Base-by-base conservation (phyloP, 1,284 basidiomycete genomes). In the Pseudozyma tsukubaensis region DNA sequence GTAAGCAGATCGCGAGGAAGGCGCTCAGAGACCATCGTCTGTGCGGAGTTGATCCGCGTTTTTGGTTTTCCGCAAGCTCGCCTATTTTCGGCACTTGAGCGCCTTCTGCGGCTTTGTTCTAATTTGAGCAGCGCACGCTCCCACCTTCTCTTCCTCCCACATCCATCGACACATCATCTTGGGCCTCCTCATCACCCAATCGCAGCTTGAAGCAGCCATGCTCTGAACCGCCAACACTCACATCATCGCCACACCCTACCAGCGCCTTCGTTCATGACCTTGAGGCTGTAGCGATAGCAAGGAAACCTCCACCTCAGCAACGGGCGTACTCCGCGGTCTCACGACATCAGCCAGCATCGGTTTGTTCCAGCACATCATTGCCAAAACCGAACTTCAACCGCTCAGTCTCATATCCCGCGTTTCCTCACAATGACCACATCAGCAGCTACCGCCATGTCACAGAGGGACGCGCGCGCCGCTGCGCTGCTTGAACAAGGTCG, bases 401-500 rank as follows among this genome's bases (percentile, higher is more conserved):
- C 24, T 19, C 37, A 19, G 8, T 11, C 45, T 48, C 21, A 24
- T 4, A 29, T 29, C 21, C 29, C 29, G 45, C 9, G 6, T 35
- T 21, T 39, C 5, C 13, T 24, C 21, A 14, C 50, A 16, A 64
- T 60, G 57, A 65, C 63, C 8, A 50, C 62, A 16, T 61, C 61
- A 9, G 36, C 62, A 21, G 45, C 61, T 39, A 48, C 52, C 24
- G 59, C 62, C 48, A 61, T 68, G 63, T 61, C 62, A 16, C 70
- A 70, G 37, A 62, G 55, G 44, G 69, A 72, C 37, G 57, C 57
- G 34, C 61, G 73, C 10, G 72, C 72, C 21, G 58, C 66, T 36
- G 52, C 59, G 39, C 61, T 79, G 39, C 72, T 76, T 37, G 54
- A 67, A n/a, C 65, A 76, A 34, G 72, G 70, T 9, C 67, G 66